Conservation (phyloP, 371 early-diverging fungal species). For the Lichtheimia ramosa region DNA sequence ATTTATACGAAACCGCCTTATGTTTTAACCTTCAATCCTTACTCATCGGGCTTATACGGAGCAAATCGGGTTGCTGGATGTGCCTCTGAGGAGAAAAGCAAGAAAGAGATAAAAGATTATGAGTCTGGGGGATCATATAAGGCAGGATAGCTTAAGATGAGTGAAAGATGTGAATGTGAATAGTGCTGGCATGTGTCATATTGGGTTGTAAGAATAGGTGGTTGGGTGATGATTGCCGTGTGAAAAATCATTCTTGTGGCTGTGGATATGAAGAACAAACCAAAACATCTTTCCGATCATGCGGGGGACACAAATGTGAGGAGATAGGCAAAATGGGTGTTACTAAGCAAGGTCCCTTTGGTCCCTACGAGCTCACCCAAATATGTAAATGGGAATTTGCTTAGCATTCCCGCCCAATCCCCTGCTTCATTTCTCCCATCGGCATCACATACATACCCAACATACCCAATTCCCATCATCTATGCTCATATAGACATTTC, state of each 20-base stretch:
- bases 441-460: not conserved
- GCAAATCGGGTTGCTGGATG: slow-evolving; percentile 4
- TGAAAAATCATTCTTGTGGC: slow-evolving; percentile 1
- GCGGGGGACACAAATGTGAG: slow-evolving; percentile 5
- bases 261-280: not conserved
- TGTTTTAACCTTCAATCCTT: slow-evolving; percentile 1
- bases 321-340: not conserved
- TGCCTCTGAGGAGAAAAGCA: too few relatives aligned
- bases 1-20: not conserved
- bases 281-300: not conserved
- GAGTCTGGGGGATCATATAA: too few relatives aligned
- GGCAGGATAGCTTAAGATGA: not conserved
- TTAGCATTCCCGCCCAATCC: not conserved
- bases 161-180: not conserved
- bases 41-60: slow-evolving; percentile 6
- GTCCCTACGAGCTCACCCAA: slow-evolving; percentile 10
- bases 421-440: not conserved
- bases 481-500: not conserved
- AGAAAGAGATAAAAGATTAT: too few relatives aligned
- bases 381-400: not conserved
- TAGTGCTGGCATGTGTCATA: too few relatives aligned
- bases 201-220: too few relatives aligned
- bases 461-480: not conserved
- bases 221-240: too few relatives aligned
- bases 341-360: slow-evolving; percentile 10